Conservation (phyloP, 2,329 filamentous ascomycete genomes). For the Aureobasidium sp. region DNA sequence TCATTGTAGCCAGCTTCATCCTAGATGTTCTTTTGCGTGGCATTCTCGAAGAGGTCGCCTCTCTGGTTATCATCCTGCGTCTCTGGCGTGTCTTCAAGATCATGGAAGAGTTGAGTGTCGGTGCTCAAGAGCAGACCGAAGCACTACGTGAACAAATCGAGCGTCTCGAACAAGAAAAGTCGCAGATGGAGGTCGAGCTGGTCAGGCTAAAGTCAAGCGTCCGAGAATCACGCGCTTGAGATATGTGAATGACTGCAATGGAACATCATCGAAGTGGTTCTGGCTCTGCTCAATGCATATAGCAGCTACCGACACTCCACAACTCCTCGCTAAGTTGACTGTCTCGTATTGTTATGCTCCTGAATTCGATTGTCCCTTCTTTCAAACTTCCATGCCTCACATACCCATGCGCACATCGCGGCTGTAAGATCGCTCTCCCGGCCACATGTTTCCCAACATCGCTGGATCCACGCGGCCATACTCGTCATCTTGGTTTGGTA, state of each 20-base stretch:
- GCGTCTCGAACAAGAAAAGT: conserved; percentile 44
- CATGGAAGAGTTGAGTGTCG: conserved; percentile 59
- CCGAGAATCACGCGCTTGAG: background rate
- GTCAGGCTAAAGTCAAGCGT: background rate
- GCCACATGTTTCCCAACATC: background rate
- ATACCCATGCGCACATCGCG: background rate
- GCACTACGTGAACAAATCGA: conserved; percentile 48
- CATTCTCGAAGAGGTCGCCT: conserved; percentile 55
- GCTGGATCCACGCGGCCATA: background rate
- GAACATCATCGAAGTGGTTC: background rate
- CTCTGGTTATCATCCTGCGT: conserved; percentile 59
- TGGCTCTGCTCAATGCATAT: background rate
- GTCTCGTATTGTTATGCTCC: background rate
- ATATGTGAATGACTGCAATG: background rate
- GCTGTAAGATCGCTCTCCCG: background rate
- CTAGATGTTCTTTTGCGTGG: conserved; percentile 57
- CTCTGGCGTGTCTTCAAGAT: conserved; percentile 66
- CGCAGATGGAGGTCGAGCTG: conserved; percentile 2
- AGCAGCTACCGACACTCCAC: background rate
- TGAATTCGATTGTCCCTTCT: background rate
- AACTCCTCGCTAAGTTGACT: conserved; percentile 10
- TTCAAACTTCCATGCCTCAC: background rate
- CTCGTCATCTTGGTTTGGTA: background rate
- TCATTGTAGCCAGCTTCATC: conserved; percentile 56
- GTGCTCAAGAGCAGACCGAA: conserved; percentile 57